These are phyloP conservation scores for Colletotrichum theobromicola DNA, from an alignment of 2,329 filamentous ascomycete genomes.

Conservation along the genomic window DNA sequence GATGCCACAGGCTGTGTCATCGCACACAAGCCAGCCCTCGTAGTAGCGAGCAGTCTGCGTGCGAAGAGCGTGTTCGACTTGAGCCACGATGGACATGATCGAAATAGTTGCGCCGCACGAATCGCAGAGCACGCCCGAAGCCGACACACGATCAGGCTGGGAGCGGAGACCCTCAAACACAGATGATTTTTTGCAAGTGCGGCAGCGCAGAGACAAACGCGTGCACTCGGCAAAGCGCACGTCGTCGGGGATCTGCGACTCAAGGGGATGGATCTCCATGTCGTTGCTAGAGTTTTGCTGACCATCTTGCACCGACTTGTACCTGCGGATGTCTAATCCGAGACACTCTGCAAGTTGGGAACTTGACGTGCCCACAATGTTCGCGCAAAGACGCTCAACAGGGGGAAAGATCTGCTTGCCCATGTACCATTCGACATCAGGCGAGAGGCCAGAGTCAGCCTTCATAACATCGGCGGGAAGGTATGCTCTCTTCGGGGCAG, in stretches of 20 bases:
- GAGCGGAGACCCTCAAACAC: conserved; percentile 77
- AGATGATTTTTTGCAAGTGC: conserved; percentile 75
- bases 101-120: conserved; percentile 70
- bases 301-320: conserved; percentile 57
- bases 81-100: conserved; percentile 79
- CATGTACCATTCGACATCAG: conserved; percentile 97
- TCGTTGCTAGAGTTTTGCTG: conserved; percentile 58
- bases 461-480: conserved; percentile 86
- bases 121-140: conserved; percentile 75
- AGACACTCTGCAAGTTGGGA: conserved; percentile 90
- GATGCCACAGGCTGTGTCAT: conserved; percentile 85
- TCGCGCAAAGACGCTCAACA: conserved; percentile 95
- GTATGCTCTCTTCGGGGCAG: conserved; percentile 87
- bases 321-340: conserved; percentile 88
- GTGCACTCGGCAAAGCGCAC: conserved; percentile 85
- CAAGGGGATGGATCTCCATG: conserved; percentile 84
- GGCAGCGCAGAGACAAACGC: conserved; percentile 79
- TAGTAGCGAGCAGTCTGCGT: conserved; percentile 84
- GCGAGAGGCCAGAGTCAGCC: conserved; percentile 73
- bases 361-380: conserved; percentile 91
- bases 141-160: conserved; percentile 66
- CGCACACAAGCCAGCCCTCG: conserved; percentile 88
- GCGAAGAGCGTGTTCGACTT: conserved; percentile 86
- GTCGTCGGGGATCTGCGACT: conserved; percentile 91
- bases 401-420: conserved; percentile 98